Conservation (phyloP, 768 basidiomycete genomes). For the Mycena amicta region DNA sequence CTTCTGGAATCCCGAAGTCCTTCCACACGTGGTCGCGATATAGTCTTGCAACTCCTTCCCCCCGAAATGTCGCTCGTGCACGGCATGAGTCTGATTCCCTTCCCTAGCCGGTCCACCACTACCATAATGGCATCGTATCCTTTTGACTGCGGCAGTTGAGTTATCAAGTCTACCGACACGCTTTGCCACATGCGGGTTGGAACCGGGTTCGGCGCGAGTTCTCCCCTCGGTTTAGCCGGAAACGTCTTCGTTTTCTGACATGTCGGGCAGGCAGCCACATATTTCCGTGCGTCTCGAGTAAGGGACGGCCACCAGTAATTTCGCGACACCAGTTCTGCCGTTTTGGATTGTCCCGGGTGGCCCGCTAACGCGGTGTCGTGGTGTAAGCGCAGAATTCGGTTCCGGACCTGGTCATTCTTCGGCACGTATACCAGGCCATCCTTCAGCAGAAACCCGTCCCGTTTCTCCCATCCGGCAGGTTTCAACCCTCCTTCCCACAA, state of each 20-base stretch:
- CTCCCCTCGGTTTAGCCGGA: neutral
- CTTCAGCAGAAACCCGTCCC: neutral
- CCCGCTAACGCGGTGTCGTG: too few relatives aligned
- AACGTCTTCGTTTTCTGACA: neutral
- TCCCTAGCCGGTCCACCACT: neutral
- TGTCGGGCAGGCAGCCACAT: neutral
- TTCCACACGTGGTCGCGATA: neutral
- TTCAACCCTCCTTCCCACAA: neutral
- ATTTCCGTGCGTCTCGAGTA: neutral
- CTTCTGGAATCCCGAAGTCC: too few relatives aligned
- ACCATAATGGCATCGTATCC: neutral
- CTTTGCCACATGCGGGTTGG: neutral
- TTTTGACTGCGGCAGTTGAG: neutral
- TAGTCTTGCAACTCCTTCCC: neutral
- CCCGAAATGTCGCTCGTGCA: neutral
- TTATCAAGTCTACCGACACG: neutral
- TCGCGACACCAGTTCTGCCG: neutral
- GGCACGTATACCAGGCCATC: too few relatives aligned
- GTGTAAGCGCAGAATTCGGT: too few relatives aligned
- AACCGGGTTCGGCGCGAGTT: neutral
- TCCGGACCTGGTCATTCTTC: too few relatives aligned
- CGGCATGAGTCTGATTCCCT: neutral
- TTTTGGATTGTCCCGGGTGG: too few relatives aligned
- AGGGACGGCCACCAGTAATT: neutral
- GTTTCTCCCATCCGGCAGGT: neutral